phyloP scores from a whole-genome alignment of 164 flowering plant species.

The Nymphaea colorata region DNA sequence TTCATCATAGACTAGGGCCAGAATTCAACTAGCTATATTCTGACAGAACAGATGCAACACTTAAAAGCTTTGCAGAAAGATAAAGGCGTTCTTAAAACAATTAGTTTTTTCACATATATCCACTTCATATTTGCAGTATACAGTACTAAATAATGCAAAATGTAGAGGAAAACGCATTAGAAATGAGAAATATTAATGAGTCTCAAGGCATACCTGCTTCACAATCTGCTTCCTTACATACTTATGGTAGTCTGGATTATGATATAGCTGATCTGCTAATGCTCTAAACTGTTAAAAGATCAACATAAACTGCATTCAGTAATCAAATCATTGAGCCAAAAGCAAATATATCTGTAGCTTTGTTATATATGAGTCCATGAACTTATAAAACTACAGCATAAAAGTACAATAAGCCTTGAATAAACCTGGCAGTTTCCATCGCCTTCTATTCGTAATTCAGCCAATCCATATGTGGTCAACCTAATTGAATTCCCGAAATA shows the following conservation, averaged over 20 bases:
- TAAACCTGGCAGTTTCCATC: conserved; percentile 96
- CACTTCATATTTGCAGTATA: background rate
- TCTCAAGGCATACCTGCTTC: conserved; percentile 50
- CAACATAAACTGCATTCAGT: no score
- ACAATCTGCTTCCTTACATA: conserved; percentile 64
- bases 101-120: background rate
- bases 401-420: background rate
- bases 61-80: background rate
- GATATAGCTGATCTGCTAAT: conserved; percentile 84
- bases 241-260: conserved; percentile 74
- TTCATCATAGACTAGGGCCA: no score
- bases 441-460: conserved; percentile 82
- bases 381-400: no score
- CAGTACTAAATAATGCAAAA: background rate
- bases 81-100: background rate
- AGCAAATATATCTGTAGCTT: no score
- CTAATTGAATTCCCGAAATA: conserved; percentile 18
- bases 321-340: no score
- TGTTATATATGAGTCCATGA: no score
- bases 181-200: background rate
- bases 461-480: conserved; percentile 66
- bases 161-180: background rate
- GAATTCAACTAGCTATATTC: background rate
- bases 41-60: background rate
- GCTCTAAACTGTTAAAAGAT: conserved; percentile 66